These are phyloP conservation scores for Prunus mira DNA, from an alignment of 306 rosid species.

Conservation along the genomic window DNA sequence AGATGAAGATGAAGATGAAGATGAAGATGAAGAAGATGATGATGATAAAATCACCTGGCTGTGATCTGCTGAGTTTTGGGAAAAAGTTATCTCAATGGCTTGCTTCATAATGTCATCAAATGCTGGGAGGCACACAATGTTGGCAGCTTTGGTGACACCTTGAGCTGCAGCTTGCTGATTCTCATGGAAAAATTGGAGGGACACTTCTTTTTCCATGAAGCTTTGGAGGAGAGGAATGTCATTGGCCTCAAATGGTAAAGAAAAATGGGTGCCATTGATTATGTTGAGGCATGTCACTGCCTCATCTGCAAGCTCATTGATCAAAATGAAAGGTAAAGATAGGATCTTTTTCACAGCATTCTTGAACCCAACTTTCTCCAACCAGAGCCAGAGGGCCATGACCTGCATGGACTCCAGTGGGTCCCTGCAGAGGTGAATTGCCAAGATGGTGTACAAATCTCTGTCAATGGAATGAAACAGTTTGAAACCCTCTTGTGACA, in stretches of 20 bases:
- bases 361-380: slow-evolving; percentile 51
- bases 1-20: neutral
- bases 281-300: slow-evolving; percentile 39
- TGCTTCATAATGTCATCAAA: slow-evolving; percentile 45
- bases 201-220: slow-evolving; percentile 38
- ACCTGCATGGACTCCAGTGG: slow-evolving; percentile 60
- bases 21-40: neutral
- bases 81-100: slow-evolving; percentile 16
- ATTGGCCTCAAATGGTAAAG: neutral
- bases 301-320: slow-evolving; percentile 67
- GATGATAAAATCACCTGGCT: neutral
- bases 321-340: slow-evolving; percentile 36
- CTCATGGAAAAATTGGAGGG: slow-evolving; percentile 22
- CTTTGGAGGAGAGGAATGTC: slow-evolving; percentile 49
- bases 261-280: slow-evolving; percentile 15
- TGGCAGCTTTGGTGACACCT: slow-evolving; percentile 29
- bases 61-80: neutral
- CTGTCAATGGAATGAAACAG: slow-evolving; percentile 57
- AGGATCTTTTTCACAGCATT: slow-evolving; percentile 35
- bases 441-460: slow-evolving; percentile 47
- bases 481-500: slow-evolving; percentile 46
- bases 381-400: slow-evolving; percentile 68
- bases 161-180: slow-evolving; percentile 15
- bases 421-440: slow-evolving; percentile 38
- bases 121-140: slow-evolving; percentile 40